Evolutionary conservation across 140 eudicot species (phyloP).

Genomic region (Bidens hawaiensis): DNA sequence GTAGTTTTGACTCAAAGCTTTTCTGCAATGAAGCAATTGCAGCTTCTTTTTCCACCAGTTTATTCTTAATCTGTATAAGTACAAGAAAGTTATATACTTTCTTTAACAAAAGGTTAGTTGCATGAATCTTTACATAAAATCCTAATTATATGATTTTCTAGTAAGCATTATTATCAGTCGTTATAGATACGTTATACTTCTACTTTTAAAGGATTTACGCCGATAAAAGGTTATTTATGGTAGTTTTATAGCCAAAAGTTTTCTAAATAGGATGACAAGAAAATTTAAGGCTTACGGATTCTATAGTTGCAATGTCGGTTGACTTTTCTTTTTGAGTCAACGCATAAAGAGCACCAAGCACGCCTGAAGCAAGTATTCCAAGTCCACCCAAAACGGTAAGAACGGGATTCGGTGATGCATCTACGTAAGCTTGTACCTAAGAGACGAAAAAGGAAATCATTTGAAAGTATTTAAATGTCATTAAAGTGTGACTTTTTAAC

Average conservation of each 20-base stretch:
- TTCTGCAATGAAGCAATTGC: slow-evolving; percentile 54
- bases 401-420: slow-evolving; percentile 52
- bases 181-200: not conserved
- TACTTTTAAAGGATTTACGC: not conserved
- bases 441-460: not conserved
- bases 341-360: slow-evolving; percentile 77
- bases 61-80: slow-evolving; percentile 44
- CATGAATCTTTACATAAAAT: slow-evolving; percentile 3
- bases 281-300: slow-evolving; percentile 60
- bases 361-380: slow-evolving; percentile 64
- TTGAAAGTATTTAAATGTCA: slow-evolving; percentile 14
- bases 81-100: not conserved
- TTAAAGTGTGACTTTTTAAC: not conserved
- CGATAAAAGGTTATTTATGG: not conserved
- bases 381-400: slow-evolving; percentile 61
- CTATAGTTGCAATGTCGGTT: slow-evolving; percentile 42
- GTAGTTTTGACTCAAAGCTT: slow-evolving; percentile 44
- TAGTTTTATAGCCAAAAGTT: not conserved
- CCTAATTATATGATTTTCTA: not conserved
- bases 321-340: slow-evolving; percentile 69
- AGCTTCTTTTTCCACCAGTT: slow-evolving; percentile 62
- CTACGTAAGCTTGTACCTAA: slow-evolving; percentile 33
- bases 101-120: not conserved
- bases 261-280: not conserved
- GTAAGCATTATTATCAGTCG: not conserved